Evolutionary conservation across 768 basidiomycete genomes (phyloP).

Genomic region (Peribolospora baueri): DNA sequence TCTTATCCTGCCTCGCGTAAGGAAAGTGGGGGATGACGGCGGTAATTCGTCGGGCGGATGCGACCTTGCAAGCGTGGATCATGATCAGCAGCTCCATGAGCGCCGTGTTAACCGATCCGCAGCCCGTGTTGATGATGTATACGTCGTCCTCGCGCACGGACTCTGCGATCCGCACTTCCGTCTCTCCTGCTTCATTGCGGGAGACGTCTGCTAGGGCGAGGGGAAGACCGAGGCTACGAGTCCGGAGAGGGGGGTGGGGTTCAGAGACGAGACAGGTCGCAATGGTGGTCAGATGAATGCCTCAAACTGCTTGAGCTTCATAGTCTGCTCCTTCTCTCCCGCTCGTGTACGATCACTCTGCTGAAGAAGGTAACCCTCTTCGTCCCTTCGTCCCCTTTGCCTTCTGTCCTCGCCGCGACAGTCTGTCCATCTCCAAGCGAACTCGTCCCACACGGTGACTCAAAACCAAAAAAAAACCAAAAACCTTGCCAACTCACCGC

Average conservation of each 20-base stretch:
- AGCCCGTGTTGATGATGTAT: slow-evolving; percentile 89
- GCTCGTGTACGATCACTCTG: no score
- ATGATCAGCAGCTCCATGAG: slow-evolving; percentile 98
- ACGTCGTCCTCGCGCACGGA: slow-evolving; percentile 96
- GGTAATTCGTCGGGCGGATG: slow-evolving; percentile 91
- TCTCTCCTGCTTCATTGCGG: slow-evolving; percentile 74
- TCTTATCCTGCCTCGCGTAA: slow-evolving; percentile 94
- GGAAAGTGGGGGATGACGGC: slow-evolving; percentile 96
- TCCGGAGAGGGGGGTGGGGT: slow-evolving; percentile 9
- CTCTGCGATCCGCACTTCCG: slow-evolving; percentile 70
- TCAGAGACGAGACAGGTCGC: slow-evolving; percentile 6
- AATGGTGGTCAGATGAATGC: slow-evolving; percentile 4
- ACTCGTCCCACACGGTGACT: no score
- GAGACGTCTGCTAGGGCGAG: slow-evolving; percentile 65
- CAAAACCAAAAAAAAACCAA: background rate
- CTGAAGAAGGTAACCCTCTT: no score
- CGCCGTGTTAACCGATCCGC: slow-evolving; percentile 52
- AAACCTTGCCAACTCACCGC: slow-evolving; percentile 31
- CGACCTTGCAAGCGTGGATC: slow-evolving; percentile 98
- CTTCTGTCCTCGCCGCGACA: no score
- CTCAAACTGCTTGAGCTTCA: slow-evolving; percentile 1
- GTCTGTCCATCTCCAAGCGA: no score
- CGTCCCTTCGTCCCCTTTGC: no score
- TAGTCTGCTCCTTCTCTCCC: no score
- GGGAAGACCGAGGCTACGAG: slow-evolving; percentile 56